A percentile compares a stretch with the other conserved stretches of the same genome.
Conservation (phyloP, 169 alveolate species). For the Theileria luwenshuni region DNA sequence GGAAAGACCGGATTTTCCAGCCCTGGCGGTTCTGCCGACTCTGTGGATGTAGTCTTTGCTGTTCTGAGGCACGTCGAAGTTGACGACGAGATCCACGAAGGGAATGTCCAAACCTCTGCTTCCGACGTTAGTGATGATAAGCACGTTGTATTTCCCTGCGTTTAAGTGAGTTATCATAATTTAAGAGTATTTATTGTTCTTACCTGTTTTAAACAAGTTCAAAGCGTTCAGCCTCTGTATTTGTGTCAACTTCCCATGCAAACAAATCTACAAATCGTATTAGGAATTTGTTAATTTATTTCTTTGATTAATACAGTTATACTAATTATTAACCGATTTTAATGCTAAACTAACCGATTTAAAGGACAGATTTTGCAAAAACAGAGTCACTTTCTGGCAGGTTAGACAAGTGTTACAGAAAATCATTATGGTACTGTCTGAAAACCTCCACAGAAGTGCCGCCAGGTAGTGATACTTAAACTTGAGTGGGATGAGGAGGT, state of each 20-base stretch:
- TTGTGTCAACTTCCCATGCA: conserved; percentile 96
- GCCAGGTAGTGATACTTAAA: conserved; percentile 91
- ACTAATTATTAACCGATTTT: too few relatives aligned
- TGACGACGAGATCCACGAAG: conserved; percentile 93
- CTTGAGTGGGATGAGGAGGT: conserved; percentile 91
- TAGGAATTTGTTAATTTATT: neutral
- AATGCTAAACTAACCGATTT: conserved; percentile 74
- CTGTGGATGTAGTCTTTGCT: conserved; percentile 96
- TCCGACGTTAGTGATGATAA: conserved; percentile 99
- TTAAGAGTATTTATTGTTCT: too few relatives aligned
- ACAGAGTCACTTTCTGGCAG: conserved; percentile 86
- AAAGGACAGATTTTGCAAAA: conserved; percentile 87
- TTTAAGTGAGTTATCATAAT: neutral
- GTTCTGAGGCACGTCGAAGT: conserved; percentile 95
- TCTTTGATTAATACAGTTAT: too few relatives aligned
- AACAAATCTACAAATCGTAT: conserved; percentile 67
- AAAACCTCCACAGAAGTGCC: conserved; percentile 48
- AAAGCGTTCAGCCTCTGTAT: conserved; percentile 92
- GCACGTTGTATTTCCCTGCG: conserved; percentile 73
- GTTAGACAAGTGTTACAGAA: conserved; percentile 92
- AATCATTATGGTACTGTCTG: conserved; percentile 82
- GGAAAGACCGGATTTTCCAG: conserved; percentile 97
- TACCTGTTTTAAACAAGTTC: conserved; percentile 87
- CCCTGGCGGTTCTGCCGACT: conserved; percentile 99
- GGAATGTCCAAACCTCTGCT: conserved; percentile 99